Evolutionary conservation across 805 yeast species (phyloP), one percentile per base, ranked within the genome.

Genomic region (Komagataella phaffii): DNA sequence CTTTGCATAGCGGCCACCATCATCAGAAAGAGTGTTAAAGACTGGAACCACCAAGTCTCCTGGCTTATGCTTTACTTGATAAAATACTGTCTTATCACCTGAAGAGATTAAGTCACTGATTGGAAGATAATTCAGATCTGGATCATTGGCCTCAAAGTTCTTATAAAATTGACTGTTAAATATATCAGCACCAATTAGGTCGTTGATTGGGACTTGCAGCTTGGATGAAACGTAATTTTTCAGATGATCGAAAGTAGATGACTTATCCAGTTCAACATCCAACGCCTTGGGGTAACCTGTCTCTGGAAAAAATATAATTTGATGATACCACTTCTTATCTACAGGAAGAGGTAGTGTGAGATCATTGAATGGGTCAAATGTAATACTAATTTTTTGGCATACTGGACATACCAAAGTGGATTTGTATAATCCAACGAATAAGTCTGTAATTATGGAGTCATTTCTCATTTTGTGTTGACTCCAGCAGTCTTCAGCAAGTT

Each of bases 281-380:
- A 88, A 67, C 7, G 64, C 49, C 50, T 67, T 66, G 0, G 83
- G 77, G 7, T 64, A 66, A 6, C 81, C 77, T 17, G 68, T 63
- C 44, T 78, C 75, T n/a, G 86, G 81, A 36, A 89, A 75, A 17
- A 88, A 67, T 1, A 76, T 70, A 43, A 91, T 72, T 18, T 74
- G 74, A 45, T 81, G 83, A 36, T 70, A 67, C 96, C 97, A 90
- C 49, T 75, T 71, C 49, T 81, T 77, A 48, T 78, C 77, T 2
- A 83, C 78, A 0, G 98, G 98, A 21, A 91, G 70, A 0, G 98
- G 98, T 47, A 91, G 68, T 0, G 99, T 89, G 56, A 91, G 68
- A 61, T 89, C 96, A 67, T 81, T 88, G 61, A 81, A 91, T 0
- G 99, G 98, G 64, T 91, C 99, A 67, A 90, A 93, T 0, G 97